These are phyloP conservation scores for Apophysomyces ossiformis DNA, from an alignment of 371 early-diverging fungal genomes.

Conservation along the genomic window DNA sequence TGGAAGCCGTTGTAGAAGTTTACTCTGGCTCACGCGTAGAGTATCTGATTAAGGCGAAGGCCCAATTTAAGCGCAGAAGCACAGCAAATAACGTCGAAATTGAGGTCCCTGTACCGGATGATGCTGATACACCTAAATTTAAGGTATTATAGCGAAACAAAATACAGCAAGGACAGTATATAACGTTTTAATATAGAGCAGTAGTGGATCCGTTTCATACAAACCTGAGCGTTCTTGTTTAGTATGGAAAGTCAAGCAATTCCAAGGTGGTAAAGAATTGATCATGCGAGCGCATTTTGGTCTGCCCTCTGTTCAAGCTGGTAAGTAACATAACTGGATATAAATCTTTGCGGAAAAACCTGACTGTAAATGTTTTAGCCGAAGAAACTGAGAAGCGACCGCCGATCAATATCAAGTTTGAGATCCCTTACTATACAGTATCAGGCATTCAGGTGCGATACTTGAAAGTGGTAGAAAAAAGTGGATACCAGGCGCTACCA, in stretches of 20 bases:
- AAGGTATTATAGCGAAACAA: constrained; percentile 62
- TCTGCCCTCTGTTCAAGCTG: constrained; percentile 91
- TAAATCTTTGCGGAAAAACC: background rate
- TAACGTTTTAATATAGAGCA: constrained; percentile 50
- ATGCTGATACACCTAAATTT: constrained; percentile 97
- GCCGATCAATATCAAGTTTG: constrained; percentile 97
- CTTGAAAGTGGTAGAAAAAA: constrained; percentile 97
- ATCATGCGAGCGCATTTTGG: constrained; percentile 96
- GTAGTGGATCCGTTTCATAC: constrained; percentile 90
- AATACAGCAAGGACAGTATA: background rate
- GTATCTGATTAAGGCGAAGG: constrained; percentile 95
- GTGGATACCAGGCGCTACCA: constrained; percentile 97
- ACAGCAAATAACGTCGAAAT: constrained; percentile 98
- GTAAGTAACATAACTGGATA: constrained; percentile 42
- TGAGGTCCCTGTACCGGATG: constrained; percentile 95
- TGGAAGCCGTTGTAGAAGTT: constrained; percentile 92
- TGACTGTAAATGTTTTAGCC: constrained; percentile 33
- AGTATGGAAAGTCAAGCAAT: constrained; percentile 98
- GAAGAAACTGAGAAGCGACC: constrained; percentile 94
- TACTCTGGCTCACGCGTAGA: constrained; percentile 94
- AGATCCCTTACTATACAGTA: constrained; percentile 98
- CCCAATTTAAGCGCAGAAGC: constrained; percentile 96
- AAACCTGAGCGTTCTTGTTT: constrained; percentile 93
- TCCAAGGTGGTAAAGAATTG: constrained; percentile 97
- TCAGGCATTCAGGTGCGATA: constrained; percentile 98